Percentiles rank a stretch among this genome's conserved stretches.
Conservation (phyloP, 345 rosid species). For the Eucalyptus victrix region DNA sequence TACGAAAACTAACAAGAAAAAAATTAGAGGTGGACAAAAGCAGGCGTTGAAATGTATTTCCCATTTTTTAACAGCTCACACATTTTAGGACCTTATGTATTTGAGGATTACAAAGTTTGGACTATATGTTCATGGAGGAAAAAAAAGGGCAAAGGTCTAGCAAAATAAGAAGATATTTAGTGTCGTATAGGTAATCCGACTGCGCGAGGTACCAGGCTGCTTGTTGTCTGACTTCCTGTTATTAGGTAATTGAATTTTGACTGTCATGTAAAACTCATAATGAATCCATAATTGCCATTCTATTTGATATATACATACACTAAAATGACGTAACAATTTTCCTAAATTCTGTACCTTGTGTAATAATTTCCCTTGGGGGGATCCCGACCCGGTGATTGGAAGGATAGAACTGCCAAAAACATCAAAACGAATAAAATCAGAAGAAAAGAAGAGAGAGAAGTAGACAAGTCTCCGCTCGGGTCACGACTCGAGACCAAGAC, state of each 20-base stretch:
- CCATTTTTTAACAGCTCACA: background rate
- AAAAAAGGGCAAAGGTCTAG: background rate
- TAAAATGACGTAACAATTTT: no score
- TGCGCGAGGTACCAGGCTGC: no score
- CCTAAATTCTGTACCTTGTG: background rate
- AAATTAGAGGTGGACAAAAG: background rate
- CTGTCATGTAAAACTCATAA: background rate
- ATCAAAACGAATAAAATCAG: background rate
- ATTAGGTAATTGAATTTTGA: no score
- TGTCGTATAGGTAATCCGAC: no score
- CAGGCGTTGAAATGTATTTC: background rate
- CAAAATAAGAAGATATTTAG: no score
- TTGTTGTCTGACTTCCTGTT: no score
- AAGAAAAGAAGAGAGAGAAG: no score
- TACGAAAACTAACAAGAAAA: no score
- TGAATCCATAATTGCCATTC: background rate
- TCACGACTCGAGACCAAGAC: fast-evolving
- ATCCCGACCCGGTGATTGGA: no score
- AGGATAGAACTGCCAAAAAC: no score
- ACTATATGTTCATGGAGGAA: background rate
- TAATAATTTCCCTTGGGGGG: background rate
- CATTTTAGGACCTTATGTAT: background rate
- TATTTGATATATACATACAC: no score
- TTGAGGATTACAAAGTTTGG: background rate
- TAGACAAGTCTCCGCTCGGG: no score